Base-by-base conservation (phyloP, 192 early-diverging fungal species). In the Coemansia sp. region DNA sequence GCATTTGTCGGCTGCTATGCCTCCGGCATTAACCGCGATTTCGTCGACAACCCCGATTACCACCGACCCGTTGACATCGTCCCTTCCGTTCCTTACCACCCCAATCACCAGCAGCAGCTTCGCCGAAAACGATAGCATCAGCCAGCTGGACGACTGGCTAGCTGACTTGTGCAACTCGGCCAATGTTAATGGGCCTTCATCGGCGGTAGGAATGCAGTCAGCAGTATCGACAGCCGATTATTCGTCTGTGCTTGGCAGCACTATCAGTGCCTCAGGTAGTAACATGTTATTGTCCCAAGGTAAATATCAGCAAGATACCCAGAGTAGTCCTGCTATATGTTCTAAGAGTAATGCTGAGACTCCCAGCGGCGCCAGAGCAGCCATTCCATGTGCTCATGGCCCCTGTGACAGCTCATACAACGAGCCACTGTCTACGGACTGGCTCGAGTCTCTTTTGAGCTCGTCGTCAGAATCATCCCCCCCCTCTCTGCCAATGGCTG, bases 91-190 rank as follows among this genome's bases (percentile, higher is more conserved):
- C 55, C 55, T 57, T n/a, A 18, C 55, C 0, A 57, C 55, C 30
- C 48, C 48, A 26, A 12, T 51, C 21, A 51, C 48, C 2, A 25
- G 23, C 20, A 51, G 26, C 48, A n/a, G 31, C 18, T 15, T 20
- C 20, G 12, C 55, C 2, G 55, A 34, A 16, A 34, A 57, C n/a
- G 7, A 57, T 8, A 57, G 55, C 30, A 34, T 57, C 31, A 57
- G 30, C 31, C 55, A 57, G 31, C 58, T 71, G 34, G 23, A 39
- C 15, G 72, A 68, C 20, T 74, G 72, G 72, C 72, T 74, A 16
- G 40, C 72, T 2, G 48, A 46, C 20, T 34, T 75, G 35, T 75
- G 67, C 42, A 52, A 51, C 18, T 21, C 30, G 16, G 30, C 48
- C 48, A 51, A 26, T 25, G 23, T 2, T 8, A 26, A 26, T 15